phyloP scores from a whole-genome alignment of 176 grass and related monocot species.

The Puccinellia tenuiflora region DNA sequence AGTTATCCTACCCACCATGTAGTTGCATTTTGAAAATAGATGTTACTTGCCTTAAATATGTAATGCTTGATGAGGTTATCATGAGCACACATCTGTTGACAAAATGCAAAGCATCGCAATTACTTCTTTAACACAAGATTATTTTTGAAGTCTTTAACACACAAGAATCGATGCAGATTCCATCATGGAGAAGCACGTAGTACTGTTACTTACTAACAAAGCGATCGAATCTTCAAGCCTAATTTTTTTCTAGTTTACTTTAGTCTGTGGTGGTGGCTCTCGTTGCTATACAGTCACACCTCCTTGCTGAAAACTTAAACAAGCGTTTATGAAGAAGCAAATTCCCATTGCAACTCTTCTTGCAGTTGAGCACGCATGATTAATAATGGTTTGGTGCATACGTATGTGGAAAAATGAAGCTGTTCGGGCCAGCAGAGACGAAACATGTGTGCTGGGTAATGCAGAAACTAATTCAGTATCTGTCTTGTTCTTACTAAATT shows the following conservation, averaged over 20 bases:
- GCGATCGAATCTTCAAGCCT: not conserved
- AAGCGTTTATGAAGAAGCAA: not conserved
- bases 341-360: not conserved
- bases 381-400: not conserved
- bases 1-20: not conserved
- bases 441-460: not conserved
- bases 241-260: not conserved
- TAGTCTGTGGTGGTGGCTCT: not conserved
- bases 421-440: not conserved
- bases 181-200: not conserved
- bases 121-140: not conserved
- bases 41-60: not conserved
- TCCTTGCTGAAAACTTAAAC: not conserved
- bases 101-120: not conserved
- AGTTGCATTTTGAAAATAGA: not conserved
- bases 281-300: not conserved
- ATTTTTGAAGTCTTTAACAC: no score
- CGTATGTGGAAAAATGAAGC: not conserved
- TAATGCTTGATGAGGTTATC: not conserved
- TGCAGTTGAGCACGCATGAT: not conserved
- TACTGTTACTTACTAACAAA: not conserved
- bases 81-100: constrained; percentile 26
- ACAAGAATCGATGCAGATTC: not conserved
- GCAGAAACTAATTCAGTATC: not conserved
- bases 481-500: no score